These are phyloP conservation scores for Ganoderma leucocontextum DNA, from an alignment of 1,284 basidiomycete species.

Conservation along the genomic window DNA sequence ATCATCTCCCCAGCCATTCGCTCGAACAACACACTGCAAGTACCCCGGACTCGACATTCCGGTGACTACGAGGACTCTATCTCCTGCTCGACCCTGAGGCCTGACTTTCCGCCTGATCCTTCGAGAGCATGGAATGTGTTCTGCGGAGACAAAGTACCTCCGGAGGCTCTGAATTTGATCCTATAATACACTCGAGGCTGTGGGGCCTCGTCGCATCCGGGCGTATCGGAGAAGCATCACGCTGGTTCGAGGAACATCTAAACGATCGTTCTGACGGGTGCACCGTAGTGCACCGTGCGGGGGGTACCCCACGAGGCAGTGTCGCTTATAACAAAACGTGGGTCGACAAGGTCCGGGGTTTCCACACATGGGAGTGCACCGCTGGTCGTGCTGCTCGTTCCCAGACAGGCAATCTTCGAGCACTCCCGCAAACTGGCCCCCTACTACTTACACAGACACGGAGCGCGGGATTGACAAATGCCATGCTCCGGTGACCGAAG, in stretches of 20 bases:
- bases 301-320: slow-evolving; percentile 2
- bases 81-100: neutral
- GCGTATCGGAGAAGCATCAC: slow-evolving; percentile 4
- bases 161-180: neutral
- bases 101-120: neutral
- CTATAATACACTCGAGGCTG: neutral
- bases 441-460: neutral
- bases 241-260: slow-evolving; percentile 5
- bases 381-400: slow-evolving; percentile 3
- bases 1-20: slow-evolving; percentile 15
- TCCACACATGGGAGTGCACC: slow-evolving; percentile 1
- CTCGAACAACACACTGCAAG: neutral
- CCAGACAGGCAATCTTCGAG: slow-evolving; percentile 2
- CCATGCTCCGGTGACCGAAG: neutral
- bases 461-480: neutral
- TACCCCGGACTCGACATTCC: slow-evolving; percentile 2
- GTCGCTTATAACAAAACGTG: slow-evolving; percentile 12
- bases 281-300: slow-evolving; percentile 3
- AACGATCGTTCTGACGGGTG: slow-evolving; percentile 10
- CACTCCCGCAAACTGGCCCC: too few species aligned
- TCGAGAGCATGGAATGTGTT: slow-evolving; percentile 1
- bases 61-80: neutral
- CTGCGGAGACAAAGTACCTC: neutral
- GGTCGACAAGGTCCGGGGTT: slow-evolving; percentile 5
- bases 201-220: slow-evolving; percentile 7